Evolutionary conservation across 441 rosid species (phyloP).

Genomic region (Populus hybrid): DNA sequence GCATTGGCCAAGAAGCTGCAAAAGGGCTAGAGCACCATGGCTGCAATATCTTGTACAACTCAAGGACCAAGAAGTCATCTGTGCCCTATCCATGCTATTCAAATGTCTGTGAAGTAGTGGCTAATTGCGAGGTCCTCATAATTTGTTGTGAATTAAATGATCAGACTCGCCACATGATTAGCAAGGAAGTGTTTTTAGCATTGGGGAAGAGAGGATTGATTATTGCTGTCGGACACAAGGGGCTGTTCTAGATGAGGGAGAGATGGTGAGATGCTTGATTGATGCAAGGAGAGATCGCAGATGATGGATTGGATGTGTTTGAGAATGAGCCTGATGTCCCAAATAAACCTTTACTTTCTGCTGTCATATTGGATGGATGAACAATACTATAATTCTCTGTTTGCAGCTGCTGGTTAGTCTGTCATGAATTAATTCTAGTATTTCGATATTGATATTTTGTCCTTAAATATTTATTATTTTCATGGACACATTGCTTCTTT

Average conservation of each 20-base stretch:
- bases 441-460: no score
- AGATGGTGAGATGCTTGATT: conserved; percentile 37
- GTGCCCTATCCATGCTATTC: conserved; percentile 38
- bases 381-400: no score
- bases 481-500: no score
- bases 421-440: no score
- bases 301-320: conserved; percentile 70
- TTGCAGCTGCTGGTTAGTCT: no score
- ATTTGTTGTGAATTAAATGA: conserved; percentile 45
- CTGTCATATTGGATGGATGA: conserved; percentile 1
- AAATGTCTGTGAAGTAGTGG: conserved; percentile 41
- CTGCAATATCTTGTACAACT: conserved; percentile 49
- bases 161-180: conserved; percentile 45
- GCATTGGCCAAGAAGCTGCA: conserved; percentile 44
- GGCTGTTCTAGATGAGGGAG: conserved; percentile 56
- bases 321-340: conserved; percentile 52
- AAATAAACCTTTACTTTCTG: conserved; percentile 39
- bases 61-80: conserved; percentile 41
- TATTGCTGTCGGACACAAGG: conserved; percentile 64
- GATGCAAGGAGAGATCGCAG: conserved; percentile 46
- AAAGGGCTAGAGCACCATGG: conserved; percentile 52
- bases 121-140: conserved; percentile 39
- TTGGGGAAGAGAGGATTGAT: conserved; percentile 60
- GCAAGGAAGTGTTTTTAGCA: conserved; percentile 45
- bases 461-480: no score